phyloP scores from a whole-genome alignment of 148 eudicot species.

The Rhododendron vialii region DNA sequence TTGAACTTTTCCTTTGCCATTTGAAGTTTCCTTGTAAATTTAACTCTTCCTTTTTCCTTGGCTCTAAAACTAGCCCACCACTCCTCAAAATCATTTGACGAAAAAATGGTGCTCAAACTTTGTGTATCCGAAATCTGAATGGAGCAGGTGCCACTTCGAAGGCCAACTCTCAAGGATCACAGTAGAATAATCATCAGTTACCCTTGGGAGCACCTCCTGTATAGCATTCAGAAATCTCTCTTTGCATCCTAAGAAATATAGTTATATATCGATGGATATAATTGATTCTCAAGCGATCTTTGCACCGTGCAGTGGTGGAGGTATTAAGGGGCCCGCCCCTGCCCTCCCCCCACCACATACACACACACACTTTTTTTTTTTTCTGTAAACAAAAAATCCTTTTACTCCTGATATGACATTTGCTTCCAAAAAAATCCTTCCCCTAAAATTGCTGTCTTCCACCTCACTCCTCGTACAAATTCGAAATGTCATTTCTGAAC shows the following conservation, averaged over 20 bases:
- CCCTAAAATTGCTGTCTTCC: too few relatives aligned
- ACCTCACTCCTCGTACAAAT: too few relatives aligned
- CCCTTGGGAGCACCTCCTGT: neutral
- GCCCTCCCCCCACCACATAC: too few relatives aligned
- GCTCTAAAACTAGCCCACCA: neutral
- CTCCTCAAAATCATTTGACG: neutral
- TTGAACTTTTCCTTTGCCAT: neutral
- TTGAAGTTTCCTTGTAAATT: neutral
- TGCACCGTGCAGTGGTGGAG: neutral
- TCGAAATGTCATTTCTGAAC: too few relatives aligned
- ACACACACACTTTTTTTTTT: too few relatives aligned
- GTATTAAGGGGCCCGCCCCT: too few relatives aligned
- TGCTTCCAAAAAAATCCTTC: too few relatives aligned
- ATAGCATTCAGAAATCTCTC: neutral
- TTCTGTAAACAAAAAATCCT: too few relatives aligned
- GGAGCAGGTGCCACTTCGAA: neutral
- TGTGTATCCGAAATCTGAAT: neutral
- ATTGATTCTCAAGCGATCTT: neutral
- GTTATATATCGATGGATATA: neutral
- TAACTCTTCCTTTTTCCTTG: neutral
- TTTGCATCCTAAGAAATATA: neutral
- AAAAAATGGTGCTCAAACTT: neutral
- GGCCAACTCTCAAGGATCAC: neutral
- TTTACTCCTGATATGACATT: too few relatives aligned
- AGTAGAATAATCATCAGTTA: neutral